Evolutionary conservation across 1,284 basidiomycete genomes (phyloP).

Genomic region (Leucoagaricus sp.): DNA sequence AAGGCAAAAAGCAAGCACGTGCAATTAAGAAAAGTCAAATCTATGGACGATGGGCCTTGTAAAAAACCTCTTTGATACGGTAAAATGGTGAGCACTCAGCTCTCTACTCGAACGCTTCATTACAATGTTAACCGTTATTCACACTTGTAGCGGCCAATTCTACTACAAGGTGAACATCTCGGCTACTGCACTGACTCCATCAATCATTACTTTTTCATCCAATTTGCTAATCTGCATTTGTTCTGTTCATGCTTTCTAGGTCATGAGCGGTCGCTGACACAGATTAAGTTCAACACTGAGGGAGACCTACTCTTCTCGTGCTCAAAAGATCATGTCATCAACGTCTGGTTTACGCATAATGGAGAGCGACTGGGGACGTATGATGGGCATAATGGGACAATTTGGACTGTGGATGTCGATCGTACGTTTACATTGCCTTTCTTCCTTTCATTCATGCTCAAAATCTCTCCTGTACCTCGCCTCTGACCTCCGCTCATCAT

Average conservation of each 20-base stretch:
- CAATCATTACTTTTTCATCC: neutral
- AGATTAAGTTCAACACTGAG: constrained; percentile 95
- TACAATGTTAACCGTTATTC: neutral
- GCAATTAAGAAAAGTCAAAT: constrained; percentile 13
- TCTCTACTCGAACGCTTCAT: neutral
- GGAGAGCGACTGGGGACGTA: constrained; percentile 98
- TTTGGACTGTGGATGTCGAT: constrained; percentile 97
- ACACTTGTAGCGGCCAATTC: constrained; percentile 38
- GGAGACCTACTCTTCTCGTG: constrained; percentile 96
- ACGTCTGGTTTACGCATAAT: constrained; percentile 99
- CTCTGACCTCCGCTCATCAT: neutral
- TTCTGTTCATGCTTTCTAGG: constrained; percentile 53
- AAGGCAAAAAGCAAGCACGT: constrained; percentile 3
- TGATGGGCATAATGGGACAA: constrained; percentile 93
- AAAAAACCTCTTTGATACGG: neutral
- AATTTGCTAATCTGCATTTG: constrained; percentile 15
- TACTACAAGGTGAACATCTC: constrained; percentile 39
- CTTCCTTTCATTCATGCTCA: constrained; percentile 11
- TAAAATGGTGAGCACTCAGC: constrained; percentile 7
- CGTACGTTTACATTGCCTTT: constrained; percentile 55
- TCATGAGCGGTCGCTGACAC: constrained; percentile 97
- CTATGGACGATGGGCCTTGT: neutral
- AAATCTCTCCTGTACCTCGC: constrained; percentile 1
- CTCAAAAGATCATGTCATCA: constrained; percentile 95
- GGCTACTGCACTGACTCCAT: neutral